Percentiles rank a stretch among this genome's conserved stretches.
These are phyloP conservation scores for Canna indica DNA, from an alignment of 176 grass and related monocot species.

Conservation along the genomic window DNA sequence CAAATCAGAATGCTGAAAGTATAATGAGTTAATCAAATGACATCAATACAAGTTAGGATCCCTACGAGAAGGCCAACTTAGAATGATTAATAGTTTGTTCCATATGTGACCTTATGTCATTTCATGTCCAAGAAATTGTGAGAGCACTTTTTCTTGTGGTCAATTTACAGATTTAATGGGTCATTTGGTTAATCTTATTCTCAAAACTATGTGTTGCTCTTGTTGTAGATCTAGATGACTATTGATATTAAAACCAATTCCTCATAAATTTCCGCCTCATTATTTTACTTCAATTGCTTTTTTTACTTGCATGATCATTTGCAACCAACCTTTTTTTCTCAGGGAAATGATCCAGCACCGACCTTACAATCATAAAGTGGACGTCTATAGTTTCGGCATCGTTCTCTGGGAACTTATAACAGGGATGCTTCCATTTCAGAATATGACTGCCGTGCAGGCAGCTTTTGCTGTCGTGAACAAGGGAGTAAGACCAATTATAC, in stretches of 20 bases:
- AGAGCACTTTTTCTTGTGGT: too few species aligned
- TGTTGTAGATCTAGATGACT: neutral
- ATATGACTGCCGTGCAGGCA: constrained; percentile 17
- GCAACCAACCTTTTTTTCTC: neutral
- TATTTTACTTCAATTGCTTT: neutral
- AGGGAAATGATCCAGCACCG: constrained; percentile 8
- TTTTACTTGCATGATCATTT: neutral
- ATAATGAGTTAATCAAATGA: too few species aligned
- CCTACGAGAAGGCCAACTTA: too few species aligned
- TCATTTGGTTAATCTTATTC: neutral
- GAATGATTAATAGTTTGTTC: too few species aligned
- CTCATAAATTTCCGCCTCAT: neutral
- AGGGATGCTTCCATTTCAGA: constrained; percentile 14
- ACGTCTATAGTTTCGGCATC: constrained; percentile 12
- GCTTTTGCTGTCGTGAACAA: constrained; percentile 16
- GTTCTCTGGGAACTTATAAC: constrained; percentile 21
- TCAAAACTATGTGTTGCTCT: neutral
- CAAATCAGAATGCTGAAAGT: too few species aligned
- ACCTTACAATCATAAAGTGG: neutral
- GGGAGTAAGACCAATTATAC: constrained; percentile 9
- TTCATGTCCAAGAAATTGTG: too few species aligned
- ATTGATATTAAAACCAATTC: neutral
- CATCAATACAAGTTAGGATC: too few species aligned
- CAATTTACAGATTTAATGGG: too few species aligned
- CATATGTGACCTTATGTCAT: too few species aligned